A percentile compares a stretch with the other conserved stretches of the same genome.
Conservation (phyloP, 768 basidiomycete species). For the Collybia mongolica region DNA sequence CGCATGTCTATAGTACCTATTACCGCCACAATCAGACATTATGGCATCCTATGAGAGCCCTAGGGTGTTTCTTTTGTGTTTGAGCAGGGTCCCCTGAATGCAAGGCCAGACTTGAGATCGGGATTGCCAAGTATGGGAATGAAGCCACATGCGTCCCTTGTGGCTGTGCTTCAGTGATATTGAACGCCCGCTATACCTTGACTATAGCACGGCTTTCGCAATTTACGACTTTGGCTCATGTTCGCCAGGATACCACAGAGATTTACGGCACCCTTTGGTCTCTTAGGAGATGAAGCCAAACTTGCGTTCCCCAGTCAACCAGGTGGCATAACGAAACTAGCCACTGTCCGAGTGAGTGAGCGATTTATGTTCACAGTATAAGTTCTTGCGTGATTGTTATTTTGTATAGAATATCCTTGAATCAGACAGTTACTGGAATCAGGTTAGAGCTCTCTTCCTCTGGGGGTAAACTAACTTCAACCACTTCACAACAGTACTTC, state of each 20-base stretch:
- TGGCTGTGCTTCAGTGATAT: too few species aligned
- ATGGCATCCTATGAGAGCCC: too few species aligned
- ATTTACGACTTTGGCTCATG: constrained; percentile 31
- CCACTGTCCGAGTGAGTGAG: constrained; percentile 64
- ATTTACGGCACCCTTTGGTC: constrained; percentile 72
- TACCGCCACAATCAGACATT: too few species aligned
- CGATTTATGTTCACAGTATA: not conserved
- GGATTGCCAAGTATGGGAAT: too few species aligned
- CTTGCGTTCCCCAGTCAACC: constrained; percentile 85
- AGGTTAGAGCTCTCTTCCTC: constrained; percentile 45
- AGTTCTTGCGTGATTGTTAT: not conserved
- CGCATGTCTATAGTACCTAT: too few species aligned
- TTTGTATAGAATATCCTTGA: constrained; percentile 64
- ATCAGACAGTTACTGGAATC: constrained; percentile 86
- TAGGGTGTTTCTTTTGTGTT: too few species aligned
- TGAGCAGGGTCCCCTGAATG: too few species aligned
- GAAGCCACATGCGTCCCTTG: too few species aligned
- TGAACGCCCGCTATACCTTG: too few species aligned
- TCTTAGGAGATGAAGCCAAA: constrained; percentile 85
- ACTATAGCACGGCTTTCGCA: too few species aligned
- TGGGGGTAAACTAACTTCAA: not conserved
- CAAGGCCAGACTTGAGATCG: too few species aligned
- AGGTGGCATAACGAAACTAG: constrained; percentile 74
- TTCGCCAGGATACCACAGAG: constrained; percentile 72
- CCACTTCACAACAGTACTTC: constrained; percentile 56